phyloP scores from a whole-genome alignment of 139 green algal species.

The Pseudopediastrum boryanum region DNA sequence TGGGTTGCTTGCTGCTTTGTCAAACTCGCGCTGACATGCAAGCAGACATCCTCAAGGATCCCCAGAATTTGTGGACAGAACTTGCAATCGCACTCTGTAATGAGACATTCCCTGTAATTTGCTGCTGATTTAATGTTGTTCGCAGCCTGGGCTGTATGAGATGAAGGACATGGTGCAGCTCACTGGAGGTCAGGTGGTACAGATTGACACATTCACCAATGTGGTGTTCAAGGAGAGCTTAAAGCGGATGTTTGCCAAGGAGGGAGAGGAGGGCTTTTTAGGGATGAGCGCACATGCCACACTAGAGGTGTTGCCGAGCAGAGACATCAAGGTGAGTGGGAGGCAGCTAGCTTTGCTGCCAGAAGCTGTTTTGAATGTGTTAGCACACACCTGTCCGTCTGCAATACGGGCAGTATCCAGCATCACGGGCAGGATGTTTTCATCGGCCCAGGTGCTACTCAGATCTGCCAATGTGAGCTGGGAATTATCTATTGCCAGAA shows the following conservation, averaged over 20 bases:
- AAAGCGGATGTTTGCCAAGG: constrained; percentile 65
- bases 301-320: constrained; percentile 51
- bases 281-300: constrained; percentile 65
- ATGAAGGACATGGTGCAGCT: constrained; percentile 91
- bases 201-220: constrained; percentile 89
- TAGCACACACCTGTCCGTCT: too few species aligned
- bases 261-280: constrained; percentile 60
- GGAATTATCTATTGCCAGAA: too few species aligned
- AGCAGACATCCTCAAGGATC: background rate
- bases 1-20: too few species aligned
- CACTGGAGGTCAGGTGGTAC: constrained; percentile 85
- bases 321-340: constrained; percentile 39
- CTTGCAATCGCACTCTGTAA: too few species aligned
- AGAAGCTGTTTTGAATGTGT: background rate
- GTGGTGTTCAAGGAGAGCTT: constrained; percentile 89
- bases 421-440: too few species aligned
- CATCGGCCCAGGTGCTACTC: too few species aligned
- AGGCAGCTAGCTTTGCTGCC: background rate
- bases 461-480: too few species aligned
- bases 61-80: too few species aligned
- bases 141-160: constrained; percentile 89
- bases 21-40: background rate
- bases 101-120: too few species aligned
- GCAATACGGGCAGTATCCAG: too few species aligned
- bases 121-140: too few species aligned